These are phyloP conservation scores for Fusarium annulatum DNA, from an alignment of 2,329 filamentous ascomycete genomes.

Conservation along the genomic window DNA sequence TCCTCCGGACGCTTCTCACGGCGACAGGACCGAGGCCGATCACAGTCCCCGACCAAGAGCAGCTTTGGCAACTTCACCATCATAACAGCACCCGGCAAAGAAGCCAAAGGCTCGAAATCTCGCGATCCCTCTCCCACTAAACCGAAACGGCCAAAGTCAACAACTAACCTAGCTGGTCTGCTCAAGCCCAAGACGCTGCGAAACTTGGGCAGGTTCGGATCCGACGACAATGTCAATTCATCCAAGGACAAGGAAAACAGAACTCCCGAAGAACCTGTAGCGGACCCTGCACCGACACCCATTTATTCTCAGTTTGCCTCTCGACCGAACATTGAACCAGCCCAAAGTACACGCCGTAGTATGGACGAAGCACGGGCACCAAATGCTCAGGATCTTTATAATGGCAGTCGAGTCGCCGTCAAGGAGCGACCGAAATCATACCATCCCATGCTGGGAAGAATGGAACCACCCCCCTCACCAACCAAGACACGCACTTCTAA, in stretches of 20 bases:
- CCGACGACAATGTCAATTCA: conserved; percentile 62
- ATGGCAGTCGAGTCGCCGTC: conserved; percentile 30
- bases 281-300: conserved; percentile 63
- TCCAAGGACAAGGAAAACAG: conserved; percentile 85
- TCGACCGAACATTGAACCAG: conserved; percentile 40
- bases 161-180: conserved; percentile 82
- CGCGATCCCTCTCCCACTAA: conserved; percentile 66
- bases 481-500: conserved; percentile 38
- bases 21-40: conserved; percentile 52
- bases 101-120: conserved; percentile 55
- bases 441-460: conserved; percentile 49
- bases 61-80: conserved; percentile 55
- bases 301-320: conserved; percentile 81
- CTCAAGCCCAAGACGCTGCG: conserved; percentile 81
- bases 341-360: conserved; percentile 38
- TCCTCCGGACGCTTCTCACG: conserved; percentile 53
- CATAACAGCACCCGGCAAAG: conserved; percentile 55
- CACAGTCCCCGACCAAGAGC: conserved; percentile 59
- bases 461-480: conserved; percentile 37
- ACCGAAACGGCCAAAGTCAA: conserved; percentile 83
- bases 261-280: conserved; percentile 60
- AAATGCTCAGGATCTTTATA: conserved; percentile 35
- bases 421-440: conserved; percentile 65
- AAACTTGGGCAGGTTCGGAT: conserved; percentile 66
- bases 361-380: conserved; percentile 40